Base-by-base conservation (phyloP, 495 filamentous ascomycete genomes). In the Neurospora intermedia region DNA sequence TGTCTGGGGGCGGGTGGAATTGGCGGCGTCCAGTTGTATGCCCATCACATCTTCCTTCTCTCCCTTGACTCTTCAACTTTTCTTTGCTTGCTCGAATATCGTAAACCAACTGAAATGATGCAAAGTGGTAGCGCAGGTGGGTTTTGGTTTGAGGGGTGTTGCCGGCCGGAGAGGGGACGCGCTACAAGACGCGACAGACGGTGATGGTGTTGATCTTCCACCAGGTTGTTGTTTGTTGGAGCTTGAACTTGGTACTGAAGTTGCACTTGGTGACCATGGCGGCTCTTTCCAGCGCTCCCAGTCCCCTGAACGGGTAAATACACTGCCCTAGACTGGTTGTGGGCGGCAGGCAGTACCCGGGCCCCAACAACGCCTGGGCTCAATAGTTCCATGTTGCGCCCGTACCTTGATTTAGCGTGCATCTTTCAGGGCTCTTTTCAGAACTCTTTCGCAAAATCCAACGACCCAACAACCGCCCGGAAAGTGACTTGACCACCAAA, bases 371-470 rank as follows among this genome's bases (percentile, higher is more conserved):
- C 35, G 35, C 35, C 35, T 38, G 35, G 35, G 35, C 35, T 38
- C 35, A 6, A 38, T 38, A 38, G 6, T 38, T 38, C 35, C 35
- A 38, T 38, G 35, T 38, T 38, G 35, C 35, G 35, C 35, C 35
- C 2, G 4, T 38, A 38, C 35, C 35, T 38, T 38, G 4, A 38
- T 6, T 35, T 38, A 18, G 54, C 15, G 54, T 6, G 54, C 13
- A 66, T 38, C 27, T 9, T 35, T 9, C 54, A 66, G 54, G 2
- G 54, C 27, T 16, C 27, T 66, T 16, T 66, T 15, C 54, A 66
- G 54, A 18, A 8, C 15, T 66, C 27, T 74, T 75, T 75, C 76
- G 71, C 75, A 73, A 80, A 80, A 71, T 72, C 73, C 73, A 75
- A 78, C 77, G 74, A 78, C 79, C 69, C 31, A 71, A 35, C 23